phyloP scores from a whole-genome alignment of 2,329 filamentous ascomycete species.

The Cordyceps cicadae region DNA sequence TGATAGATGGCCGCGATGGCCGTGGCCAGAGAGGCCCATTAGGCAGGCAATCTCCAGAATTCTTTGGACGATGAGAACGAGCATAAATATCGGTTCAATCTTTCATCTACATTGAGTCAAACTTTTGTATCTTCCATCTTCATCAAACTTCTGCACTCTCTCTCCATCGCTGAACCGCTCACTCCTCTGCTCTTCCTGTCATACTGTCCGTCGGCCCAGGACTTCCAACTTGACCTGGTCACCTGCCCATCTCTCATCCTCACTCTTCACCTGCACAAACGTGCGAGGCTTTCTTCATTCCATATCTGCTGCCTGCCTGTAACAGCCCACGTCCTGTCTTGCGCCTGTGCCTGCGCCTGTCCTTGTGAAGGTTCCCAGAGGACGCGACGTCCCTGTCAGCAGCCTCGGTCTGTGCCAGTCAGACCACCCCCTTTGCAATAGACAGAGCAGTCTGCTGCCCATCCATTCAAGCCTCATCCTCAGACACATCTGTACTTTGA shows the following conservation, averaged over 20 bases:
- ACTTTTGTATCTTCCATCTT: neutral
- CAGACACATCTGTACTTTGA: neutral
- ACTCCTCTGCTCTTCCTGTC: neutral
- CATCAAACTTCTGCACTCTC: neutral
- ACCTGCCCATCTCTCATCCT: slow-evolving; percentile 2
- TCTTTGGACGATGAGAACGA: neutral
- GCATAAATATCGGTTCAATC: neutral
- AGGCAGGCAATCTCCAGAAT: neutral
- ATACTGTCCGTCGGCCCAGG: too few species aligned
- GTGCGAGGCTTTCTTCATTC: neutral
- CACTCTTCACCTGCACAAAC: neutral
- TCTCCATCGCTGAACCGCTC: neutral
- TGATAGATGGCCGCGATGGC: neutral
- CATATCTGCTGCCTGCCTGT: neutral
- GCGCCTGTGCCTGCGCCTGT: slow-evolving; percentile 2
- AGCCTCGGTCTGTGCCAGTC: slow-evolving; percentile 5
- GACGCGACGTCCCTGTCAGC: slow-evolving; percentile 7
- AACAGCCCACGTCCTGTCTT: neutral
- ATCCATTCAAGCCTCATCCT: neutral
- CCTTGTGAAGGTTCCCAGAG: neutral
- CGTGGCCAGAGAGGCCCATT: neutral
- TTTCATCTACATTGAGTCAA: neutral
- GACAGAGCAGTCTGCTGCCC: neutral
- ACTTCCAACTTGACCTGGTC: slow-evolving; percentile 2
- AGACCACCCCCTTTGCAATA: slow-evolving; percentile 2